Conservation (phyloP, 1,284 basidiomycete genomes). For the Laetiporus sulphureus region DNA sequence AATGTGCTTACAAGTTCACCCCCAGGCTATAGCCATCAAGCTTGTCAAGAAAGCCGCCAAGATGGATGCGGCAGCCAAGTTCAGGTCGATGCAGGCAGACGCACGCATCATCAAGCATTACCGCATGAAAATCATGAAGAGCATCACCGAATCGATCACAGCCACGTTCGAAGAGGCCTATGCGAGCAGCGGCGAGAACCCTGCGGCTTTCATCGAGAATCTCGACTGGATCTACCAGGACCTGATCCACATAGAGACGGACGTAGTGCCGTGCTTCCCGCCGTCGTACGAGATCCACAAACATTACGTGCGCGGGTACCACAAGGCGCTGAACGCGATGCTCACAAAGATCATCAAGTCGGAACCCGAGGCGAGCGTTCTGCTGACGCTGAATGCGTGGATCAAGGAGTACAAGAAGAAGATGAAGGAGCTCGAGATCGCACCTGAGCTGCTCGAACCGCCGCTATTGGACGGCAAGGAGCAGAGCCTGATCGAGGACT, state of each 20-base stretch:
- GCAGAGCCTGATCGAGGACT: conserved; percentile 92
- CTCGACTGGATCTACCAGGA: conserved; percentile 95
- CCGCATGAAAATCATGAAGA: conserved; percentile 83
- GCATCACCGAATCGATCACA: conserved; percentile 75
- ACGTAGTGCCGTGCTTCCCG: conserved; percentile 91
- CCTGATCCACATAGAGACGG: conserved; percentile 83
- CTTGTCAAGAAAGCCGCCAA: conserved; percentile 92
- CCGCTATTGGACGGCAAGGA: conserved; percentile 91
- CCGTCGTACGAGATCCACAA: conserved; percentile 84
- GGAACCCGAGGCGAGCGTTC: conserved; percentile 81
- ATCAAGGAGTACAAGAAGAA: conserved; percentile 92
- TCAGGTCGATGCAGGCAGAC: conserved; percentile 88
- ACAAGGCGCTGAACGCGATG: conserved; percentile 79
- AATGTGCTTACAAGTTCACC: conserved; percentile 2
- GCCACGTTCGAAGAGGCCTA: conserved; percentile 70
- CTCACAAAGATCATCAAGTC: conserved; percentile 69
- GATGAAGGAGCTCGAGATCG: conserved; percentile 90
- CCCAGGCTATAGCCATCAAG: conserved; percentile 83
- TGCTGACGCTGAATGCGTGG: conserved; percentile 88
- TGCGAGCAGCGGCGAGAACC: conserved; percentile 54
- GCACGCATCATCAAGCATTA: conserved; percentile 96
- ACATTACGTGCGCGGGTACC: conserved; percentile 86
- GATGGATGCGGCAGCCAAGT: conserved; percentile 83
- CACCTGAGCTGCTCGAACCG: conserved; percentile 79
- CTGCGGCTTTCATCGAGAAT: conserved; percentile 70